Evolutionary conservation across 129 eudicot species (phyloP), one percentile per base, ranked within the genome.

Genomic region (Flaveria trinervia): DNA sequence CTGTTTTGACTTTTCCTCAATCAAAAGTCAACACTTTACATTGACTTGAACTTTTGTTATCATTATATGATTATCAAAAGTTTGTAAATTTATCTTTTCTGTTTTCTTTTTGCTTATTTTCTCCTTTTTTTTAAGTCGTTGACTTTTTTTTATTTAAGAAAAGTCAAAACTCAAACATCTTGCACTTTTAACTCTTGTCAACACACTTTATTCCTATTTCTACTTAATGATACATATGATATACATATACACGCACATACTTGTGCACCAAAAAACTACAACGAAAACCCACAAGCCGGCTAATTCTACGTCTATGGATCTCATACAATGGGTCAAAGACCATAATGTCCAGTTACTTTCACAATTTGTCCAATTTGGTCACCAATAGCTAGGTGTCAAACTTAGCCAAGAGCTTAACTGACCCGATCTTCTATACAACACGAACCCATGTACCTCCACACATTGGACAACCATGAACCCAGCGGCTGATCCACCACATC

Each of bases 391-490:
- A 64, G 5, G 4, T 13, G 7, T 30, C 23, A 33, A 64, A 15
- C 44, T 30, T 28, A 2, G 10, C 68, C 45, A 64, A 6, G 2
- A 77, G 45, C 51, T 73, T 54, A 39, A 61, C 26, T 1, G 71
- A 70, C 45, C 76, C 30, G 36, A 55, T 33, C 69, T 9, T 65
- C 72, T 89, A 93, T 65, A 89, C 97, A 79, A 94, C 98, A 65
- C 97, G 96, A 83, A 94, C 98, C 98, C 98, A 94, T 13, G 96
- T 84, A 66, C 98, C 98, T 36, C 98, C 98, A 79, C 98, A 94
- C 93, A 94, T 94, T 13, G 98, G 98, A 81, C 98, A 94, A 7
- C 98, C 96, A 79, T 77, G 85, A 52, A 87, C 93, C 98, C 98
- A 94, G 13, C 98, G 96, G 81, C 97, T 87, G 77, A 94, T 87